Evolutionary conservation across 768 basidiomycete genomes (phyloP), one percentile per base, ranked within the genome.

Genomic region (Termitomyces sp.): DNA sequence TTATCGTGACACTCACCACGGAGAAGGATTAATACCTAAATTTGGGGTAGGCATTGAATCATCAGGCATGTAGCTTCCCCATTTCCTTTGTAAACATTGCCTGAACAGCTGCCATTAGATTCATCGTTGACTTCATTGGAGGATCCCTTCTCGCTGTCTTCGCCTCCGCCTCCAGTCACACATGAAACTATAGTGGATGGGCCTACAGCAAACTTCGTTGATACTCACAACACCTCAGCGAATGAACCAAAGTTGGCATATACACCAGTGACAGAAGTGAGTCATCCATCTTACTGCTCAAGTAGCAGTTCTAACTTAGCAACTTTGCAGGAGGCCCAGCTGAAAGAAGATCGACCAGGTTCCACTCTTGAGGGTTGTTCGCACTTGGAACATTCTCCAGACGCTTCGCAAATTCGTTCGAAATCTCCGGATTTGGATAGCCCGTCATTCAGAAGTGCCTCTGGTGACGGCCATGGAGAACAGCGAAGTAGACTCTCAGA

Each of bases 1-100:
- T 42, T 11, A 19, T 43, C 11, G 25, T 63, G 3, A 51, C 27
- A 1, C 55, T 47, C 35, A 37, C 57, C 34, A 53, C 34, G 5
- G 65, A 23, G 74, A 74, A 23, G 66, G 62, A 32, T 61, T 73
- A 38, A 64, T 75, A 53, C 73, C 74, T 4, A 66, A 61, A 45
- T 74, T 75, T 47, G 67, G 64, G 38, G 51, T 74, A 27, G 61
- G 64, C 19, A 45, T 62, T 51, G 68, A 69, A 69, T 42, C 58
- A 54, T 46, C 40, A 48, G 40, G 49, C 45, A 50, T 52, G 27
- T 55, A 5, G 11, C 29, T 44, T 46, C 31, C 19, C 14, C 3
- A 9, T 51, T 53, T 31, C 25, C 40, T 4, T 19, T 10, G 7
- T 19, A 3, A 12, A 16, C 10, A 35, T 12, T 17, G 9, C 52